Conservation (phyloP, 2,329 filamentous ascomycete genomes). For the Eurotiales sp. region DNA sequence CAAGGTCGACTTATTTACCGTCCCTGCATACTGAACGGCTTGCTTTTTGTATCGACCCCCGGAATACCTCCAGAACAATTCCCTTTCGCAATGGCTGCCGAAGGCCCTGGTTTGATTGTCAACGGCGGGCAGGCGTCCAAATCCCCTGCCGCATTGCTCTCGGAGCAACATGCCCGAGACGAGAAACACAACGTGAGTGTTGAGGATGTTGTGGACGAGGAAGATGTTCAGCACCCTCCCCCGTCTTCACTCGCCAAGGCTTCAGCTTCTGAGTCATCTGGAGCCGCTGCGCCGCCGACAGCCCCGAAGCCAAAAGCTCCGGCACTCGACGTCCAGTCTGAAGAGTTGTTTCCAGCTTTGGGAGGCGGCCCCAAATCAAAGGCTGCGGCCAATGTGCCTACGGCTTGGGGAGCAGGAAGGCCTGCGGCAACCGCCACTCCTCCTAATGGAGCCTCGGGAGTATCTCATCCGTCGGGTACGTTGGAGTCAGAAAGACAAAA, state of each 20-base stretch:
- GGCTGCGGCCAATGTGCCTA: slow-evolving; percentile 56
- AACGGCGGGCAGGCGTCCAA: slow-evolving; percentile 32
- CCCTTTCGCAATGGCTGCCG: slow-evolving; percentile 29
- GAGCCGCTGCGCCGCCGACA: slow-evolving; percentile 7
- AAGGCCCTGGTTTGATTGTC: slow-evolving; percentile 26
- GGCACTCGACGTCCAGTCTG: slow-evolving; percentile 74
- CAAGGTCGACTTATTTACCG: neutral
- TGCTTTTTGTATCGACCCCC: neutral
- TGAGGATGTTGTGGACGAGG: slow-evolving; percentile 79
- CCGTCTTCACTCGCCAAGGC: slow-evolving; percentile 40
- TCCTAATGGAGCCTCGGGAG: slow-evolving; percentile 52
- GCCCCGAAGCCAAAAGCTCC: slow-evolving; percentile 37
- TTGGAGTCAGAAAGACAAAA: slow-evolving; percentile 36
- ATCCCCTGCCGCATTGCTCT: slow-evolving; percentile 52
- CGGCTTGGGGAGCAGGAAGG: slow-evolving; percentile 72
- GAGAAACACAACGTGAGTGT: slow-evolving; percentile 63
- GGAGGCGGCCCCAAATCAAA: slow-evolving; percentile 65
- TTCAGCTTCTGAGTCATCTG: slow-evolving; percentile 14
- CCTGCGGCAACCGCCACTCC: slow-evolving; percentile 35
- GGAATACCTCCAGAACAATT: neutral
- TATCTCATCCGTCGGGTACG: slow-evolving; percentile 48
- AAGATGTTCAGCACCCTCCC: slow-evolving; percentile 59
- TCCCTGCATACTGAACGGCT: neutral
- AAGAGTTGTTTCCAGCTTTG: slow-evolving; percentile 91
- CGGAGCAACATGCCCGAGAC: slow-evolving; percentile 51